Percentiles rank a stretch among this genome's conserved stretches.
phyloP scores from a whole-genome alignment of 768 basidiomycete species.

The Lanmaoa pseudosensibilis region DNA sequence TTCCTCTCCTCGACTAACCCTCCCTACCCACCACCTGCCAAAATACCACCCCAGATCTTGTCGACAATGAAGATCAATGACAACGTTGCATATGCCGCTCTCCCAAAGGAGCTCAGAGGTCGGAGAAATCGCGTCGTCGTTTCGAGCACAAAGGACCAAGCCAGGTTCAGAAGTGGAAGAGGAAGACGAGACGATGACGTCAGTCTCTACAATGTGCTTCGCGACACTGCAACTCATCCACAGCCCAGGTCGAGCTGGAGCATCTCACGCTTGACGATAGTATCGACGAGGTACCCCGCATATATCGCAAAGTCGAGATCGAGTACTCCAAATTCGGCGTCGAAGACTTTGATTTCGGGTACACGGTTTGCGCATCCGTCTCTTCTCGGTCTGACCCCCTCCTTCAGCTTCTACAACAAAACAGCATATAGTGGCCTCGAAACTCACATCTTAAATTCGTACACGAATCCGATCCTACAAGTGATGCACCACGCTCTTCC shows the following conservation, averaged over 20 bases:
- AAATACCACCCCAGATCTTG: slow-evolving; percentile 79
- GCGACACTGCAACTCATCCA: slow-evolving; percentile 2
- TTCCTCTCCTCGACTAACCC: slow-evolving; percentile 51
- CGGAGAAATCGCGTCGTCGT: slow-evolving; percentile 70
- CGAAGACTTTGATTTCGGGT: slow-evolving; percentile 99
- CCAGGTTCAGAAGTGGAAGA: slow-evolving; percentile 87
- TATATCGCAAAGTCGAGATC: slow-evolving; percentile 93
- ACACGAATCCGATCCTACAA: slow-evolving; percentile 89
- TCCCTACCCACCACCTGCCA: slow-evolving; percentile 65
- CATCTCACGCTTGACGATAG: slow-evolving; percentile 51
- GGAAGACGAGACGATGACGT: slow-evolving; percentile 46
- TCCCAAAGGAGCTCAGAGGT: slow-evolving; percentile 84
- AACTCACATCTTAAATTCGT: slow-evolving; percentile 96
- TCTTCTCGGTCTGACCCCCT: not conserved
- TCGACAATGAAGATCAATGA: slow-evolving; percentile 83
- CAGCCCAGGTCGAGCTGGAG: slow-evolving; percentile 50
- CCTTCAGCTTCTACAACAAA: slow-evolving; percentile 84
- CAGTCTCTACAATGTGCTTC: slow-evolving; percentile 3
- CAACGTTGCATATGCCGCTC: slow-evolving; percentile 83
- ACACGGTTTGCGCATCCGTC: slow-evolving; percentile 18
- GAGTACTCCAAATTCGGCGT: slow-evolving; percentile 98
- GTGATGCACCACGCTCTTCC: slow-evolving; percentile 83
- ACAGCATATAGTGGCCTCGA: slow-evolving; percentile 90
- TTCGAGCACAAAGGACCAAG: slow-evolving; percentile 53
- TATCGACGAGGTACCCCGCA: slow-evolving; percentile 65